These are phyloP conservation scores for Metschnikowia dekortorum DNA, from an alignment of 805 yeast species.

Conservation along the genomic window DNA sequence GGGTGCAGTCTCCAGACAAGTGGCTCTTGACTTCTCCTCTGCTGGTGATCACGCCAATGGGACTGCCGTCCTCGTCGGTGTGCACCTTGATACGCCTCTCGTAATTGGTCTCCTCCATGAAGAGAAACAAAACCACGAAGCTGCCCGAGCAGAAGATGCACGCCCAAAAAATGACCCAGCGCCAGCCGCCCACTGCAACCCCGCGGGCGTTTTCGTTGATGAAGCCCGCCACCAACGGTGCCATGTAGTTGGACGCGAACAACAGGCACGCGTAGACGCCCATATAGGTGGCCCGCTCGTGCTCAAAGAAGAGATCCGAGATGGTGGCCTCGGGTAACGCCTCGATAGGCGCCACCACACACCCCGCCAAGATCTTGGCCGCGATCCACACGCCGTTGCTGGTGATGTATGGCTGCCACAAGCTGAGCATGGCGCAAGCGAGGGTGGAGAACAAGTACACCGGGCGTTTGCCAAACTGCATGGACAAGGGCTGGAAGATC, in stretches of 20 bases:
- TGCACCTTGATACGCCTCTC: constrained; percentile 11
- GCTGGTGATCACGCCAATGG: constrained; percentile 12
- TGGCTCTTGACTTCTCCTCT: constrained; percentile 1
- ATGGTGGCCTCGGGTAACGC: constrained; percentile 47
- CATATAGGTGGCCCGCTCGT: constrained; percentile 30
- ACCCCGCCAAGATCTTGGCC: constrained; percentile 16
- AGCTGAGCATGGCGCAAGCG: constrained; percentile 34
- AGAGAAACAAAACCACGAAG: constrained; percentile 13
- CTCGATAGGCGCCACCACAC: constrained; percentile 40
- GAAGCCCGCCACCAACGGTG: constrained; percentile 18
- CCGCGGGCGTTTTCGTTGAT: constrained; percentile 12
- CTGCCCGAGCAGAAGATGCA: constrained; percentile 7
- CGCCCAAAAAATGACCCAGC: constrained; percentile 16
- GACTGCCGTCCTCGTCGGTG: constrained; percentile 3
- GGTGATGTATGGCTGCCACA: constrained; percentile 40
- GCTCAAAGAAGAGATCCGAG: constrained; percentile 48
- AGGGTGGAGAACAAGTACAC: constrained; percentile 37
- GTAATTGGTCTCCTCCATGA: constrained; percentile 17
- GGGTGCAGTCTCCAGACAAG: background rate
- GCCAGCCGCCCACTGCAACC: constrained; percentile 12
- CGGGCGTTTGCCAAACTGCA: constrained; percentile 47
- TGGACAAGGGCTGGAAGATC: constrained; percentile 48
- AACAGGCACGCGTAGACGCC: constrained; percentile 14
- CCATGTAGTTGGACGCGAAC: constrained; percentile 23
- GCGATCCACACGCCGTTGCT: constrained; percentile 22